Evolutionary conservation across 805 yeast species (phyloP), one percentile per base, ranked within the genome.

Genomic region (Saccharomycopsis schoenii): DNA sequence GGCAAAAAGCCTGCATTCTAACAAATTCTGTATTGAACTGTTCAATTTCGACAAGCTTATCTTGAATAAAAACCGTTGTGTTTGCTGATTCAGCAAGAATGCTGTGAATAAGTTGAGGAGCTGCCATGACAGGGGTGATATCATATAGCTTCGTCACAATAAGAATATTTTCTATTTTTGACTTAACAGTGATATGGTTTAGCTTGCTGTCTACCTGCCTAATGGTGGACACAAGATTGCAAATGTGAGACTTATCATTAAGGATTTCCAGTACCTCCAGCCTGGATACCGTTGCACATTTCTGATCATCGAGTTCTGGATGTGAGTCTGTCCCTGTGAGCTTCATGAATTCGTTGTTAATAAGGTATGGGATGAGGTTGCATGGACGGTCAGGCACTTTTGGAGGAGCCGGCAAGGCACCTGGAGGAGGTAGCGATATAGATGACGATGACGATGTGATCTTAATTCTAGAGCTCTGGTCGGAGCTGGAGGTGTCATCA

Each of bases 11-110:
- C 10, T 37, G 41, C 3, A 14, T 24, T 24, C 19, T 43, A 6
- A 24, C 8, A 43, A 43, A 43, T 21, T 43, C 51, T 10, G 51
- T 1, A 61, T 77, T 80, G 61, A 78, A 76, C 63, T 72, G 72
- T 43, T 64, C 65, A 19, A 69, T 64, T 17, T 60, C 57, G 51
- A 61, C 21, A 14, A 63, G 41, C 24, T 61, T 64, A 47, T 80
- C 81, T 51, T 73, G 76, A 8, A 75, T 66, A 37, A 90, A 69
- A 0, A 83, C 83, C 1, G 72, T 74, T 1, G 82, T 80, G 67
- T 83, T 83, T 12, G 55, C 55, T 24, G 43, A 37, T 17, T 36
- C 10, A 14, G 34, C 10, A n/a, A 71, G 55, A 1, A 71, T 52
- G 61, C 64, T 69, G 50, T 66, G 58, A 0, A 68, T 58, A 0